phyloP scores from a whole-genome alignment of 305 asterid genomes.

The Andrographis paniculata region DNA sequence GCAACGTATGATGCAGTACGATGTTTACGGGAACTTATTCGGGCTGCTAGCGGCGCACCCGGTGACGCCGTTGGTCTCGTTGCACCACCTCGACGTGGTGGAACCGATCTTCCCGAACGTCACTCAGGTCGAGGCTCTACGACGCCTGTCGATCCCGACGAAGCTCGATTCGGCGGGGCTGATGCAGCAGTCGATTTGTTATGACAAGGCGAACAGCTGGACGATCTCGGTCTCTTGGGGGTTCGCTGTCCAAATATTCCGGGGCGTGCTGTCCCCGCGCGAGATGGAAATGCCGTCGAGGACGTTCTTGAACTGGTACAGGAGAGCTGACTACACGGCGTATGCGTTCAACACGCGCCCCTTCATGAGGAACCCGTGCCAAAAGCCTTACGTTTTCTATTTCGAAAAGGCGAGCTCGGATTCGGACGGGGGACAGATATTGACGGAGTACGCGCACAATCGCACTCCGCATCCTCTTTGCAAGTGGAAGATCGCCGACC shows the following conservation, averaged over 20 bases:
- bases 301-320: conserved; percentile 91
- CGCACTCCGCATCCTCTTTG: conserved; percentile 50
- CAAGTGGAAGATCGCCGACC: conserved; percentile 61
- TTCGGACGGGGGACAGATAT: conserved; percentile 28
- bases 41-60: conserved; percentile 91
- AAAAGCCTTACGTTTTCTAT: conserved; percentile 75
- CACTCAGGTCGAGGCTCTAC: conserved; percentile 57
- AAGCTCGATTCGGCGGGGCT: conserved; percentile 81
- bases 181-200: conserved; percentile 93
- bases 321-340: conserved; percentile 86
- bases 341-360: conserved; percentile 95
- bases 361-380: conserved; percentile 78
- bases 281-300: conserved; percentile 95
- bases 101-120: conserved; percentile 88
- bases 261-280: conserved; percentile 83
- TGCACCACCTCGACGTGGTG: conserved; percentile 90
- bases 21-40: conserved; percentile 81
- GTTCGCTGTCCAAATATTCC: conserved; percentile 73
- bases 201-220: conserved; percentile 52
- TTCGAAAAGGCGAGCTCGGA: conserved; percentile 41
- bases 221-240: conserved; percentile 93
- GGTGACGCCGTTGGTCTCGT: conserved; percentile 65
- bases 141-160: conserved; percentile 50
- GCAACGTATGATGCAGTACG: conserved; percentile 42
- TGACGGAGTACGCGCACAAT: conserved; percentile 48